These are phyloP conservation scores for Tetrapisispora namnaoensis DNA, from an alignment of 805 yeast genomes.

Conservation along the genomic window DNA sequence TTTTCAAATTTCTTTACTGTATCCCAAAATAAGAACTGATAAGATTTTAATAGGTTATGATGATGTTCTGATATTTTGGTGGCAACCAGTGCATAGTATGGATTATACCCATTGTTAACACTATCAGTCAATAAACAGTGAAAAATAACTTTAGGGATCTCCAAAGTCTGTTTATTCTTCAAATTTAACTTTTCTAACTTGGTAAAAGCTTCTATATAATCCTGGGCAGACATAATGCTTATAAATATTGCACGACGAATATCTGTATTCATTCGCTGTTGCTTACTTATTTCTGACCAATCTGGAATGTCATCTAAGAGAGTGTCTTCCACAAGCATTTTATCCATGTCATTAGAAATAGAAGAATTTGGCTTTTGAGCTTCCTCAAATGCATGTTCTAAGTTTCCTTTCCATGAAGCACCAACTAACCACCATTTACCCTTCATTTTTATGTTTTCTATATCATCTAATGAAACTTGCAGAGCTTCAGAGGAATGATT, in stretches of 20 bases:
- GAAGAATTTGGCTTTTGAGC: constrained; percentile 12
- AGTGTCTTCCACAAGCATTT: constrained; percentile 42
- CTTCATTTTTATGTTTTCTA: constrained; percentile 58
- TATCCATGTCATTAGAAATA: constrained; percentile 17
- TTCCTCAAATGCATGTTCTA: constrained; percentile 23
- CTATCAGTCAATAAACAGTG: constrained; percentile 79
- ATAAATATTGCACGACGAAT: constrained; percentile 88
- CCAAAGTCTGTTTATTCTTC: constrained; percentile 72
- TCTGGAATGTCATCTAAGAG: constrained; percentile 64
- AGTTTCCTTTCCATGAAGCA: constrained; percentile 86
- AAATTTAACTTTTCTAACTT: constrained; percentile 71
- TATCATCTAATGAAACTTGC: constrained; percentile 70
- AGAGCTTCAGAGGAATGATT: constrained; percentile 49
- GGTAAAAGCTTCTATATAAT: constrained; percentile 77
- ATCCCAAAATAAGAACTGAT: constrained; percentile 90
- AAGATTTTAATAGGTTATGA: constrained; percentile 67
- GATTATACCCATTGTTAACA: constrained; percentile 55
- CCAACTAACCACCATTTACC: constrained; percentile 99
- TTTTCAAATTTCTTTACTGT: constrained; percentile 61
- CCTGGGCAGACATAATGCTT: constrained; percentile 91
- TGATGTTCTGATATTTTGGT: constrained; percentile 57
- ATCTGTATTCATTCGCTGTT: constrained; percentile 92
- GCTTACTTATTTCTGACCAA: constrained; percentile 78
- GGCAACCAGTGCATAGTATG: constrained; percentile 79
- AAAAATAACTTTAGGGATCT: constrained; percentile 72